Conservation (phyloP, 73 alveolate genomes). For the Uronychia binucleata region DNA sequence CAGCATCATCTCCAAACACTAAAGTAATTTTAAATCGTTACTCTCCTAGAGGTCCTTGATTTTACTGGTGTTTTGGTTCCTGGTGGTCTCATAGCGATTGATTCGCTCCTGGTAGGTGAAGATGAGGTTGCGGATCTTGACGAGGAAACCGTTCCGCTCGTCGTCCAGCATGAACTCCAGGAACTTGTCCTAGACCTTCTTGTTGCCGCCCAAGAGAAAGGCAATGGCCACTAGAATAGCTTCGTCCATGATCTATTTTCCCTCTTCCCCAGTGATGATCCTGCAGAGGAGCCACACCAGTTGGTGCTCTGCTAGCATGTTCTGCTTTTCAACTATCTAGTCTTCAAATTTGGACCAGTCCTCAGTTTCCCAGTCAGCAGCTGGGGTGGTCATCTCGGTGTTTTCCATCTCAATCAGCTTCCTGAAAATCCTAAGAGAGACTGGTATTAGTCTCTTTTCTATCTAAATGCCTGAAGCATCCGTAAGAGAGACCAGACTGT, state of each 20-base stretch:
- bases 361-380: constrained; percentile 57
- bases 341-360: constrained; percentile 55
- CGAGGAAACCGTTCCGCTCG: constrained; percentile 51
- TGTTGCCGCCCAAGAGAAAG: constrained; percentile 64
- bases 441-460: neutral
- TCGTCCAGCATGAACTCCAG: constrained; percentile 40
- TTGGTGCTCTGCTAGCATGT: constrained; percentile 28
- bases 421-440: constrained; percentile 22
- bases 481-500: constrained; percentile 9
- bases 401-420: constrained; percentile 37
- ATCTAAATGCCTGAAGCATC: constrained; percentile 15
- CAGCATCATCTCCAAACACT: neutral
- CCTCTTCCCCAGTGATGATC: constrained; percentile 22
- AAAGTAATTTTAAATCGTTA: too few relatives aligned
- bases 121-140: constrained; percentile 24
- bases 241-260: constrained; percentile 48
- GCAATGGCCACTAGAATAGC: constrained; percentile 63
- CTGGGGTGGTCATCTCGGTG: constrained; percentile 11
- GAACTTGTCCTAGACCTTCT: constrained; percentile 37
- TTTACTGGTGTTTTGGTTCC: constrained; percentile 10
- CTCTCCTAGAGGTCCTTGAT: neutral
- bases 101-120: constrained; percentile 20
- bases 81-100: constrained; percentile 32
- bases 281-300: constrained; percentile 42
- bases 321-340: constrained; percentile 34